Conservation (phyloP, 805 yeast species). For the Torulaspora maleeae region DNA sequence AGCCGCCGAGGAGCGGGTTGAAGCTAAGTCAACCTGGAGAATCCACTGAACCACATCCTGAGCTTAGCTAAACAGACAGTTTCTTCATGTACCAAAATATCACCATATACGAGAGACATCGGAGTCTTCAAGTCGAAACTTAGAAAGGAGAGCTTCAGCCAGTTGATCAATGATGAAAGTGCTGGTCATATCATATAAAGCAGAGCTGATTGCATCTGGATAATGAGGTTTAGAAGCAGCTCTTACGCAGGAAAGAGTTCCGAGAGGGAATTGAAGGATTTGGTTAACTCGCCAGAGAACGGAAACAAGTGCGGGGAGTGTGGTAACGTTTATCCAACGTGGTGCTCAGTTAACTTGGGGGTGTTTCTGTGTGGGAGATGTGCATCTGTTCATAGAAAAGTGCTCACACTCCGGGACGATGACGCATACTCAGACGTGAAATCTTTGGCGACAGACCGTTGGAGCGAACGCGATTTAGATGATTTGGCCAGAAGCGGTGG, state of each 20-base stretch:
- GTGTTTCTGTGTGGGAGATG: constrained; percentile 79
- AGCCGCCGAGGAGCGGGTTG: no score
- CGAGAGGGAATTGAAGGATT: constrained; percentile 51
- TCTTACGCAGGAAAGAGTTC: constrained; percentile 7
- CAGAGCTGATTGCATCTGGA: background rate
- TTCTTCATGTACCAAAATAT: background rate
- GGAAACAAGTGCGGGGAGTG: constrained; percentile 79
- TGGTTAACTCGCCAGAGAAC: constrained; percentile 56
- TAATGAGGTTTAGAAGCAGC: constrained; percentile 7
- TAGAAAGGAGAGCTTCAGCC: background rate
- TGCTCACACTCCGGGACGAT: constrained; percentile 44
- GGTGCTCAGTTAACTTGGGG: constrained; percentile 46
- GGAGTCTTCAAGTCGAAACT: background rate
- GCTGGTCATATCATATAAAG: background rate
- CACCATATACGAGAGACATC: background rate
- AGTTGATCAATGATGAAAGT: background rate
- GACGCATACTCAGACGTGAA: constrained; percentile 58
- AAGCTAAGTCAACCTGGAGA: background rate
- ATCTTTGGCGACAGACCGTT: constrained; percentile 66
- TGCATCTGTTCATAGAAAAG: constrained; percentile 67
- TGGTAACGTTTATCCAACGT: constrained; percentile 55
- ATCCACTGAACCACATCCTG: background rate
- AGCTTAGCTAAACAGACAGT: background rate
- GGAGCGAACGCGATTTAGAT: constrained; percentile 57
- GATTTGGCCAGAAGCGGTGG: constrained; percentile 44